Conservation (phyloP, 75 land plant species). For the Cryptomeria japonica region DNA sequence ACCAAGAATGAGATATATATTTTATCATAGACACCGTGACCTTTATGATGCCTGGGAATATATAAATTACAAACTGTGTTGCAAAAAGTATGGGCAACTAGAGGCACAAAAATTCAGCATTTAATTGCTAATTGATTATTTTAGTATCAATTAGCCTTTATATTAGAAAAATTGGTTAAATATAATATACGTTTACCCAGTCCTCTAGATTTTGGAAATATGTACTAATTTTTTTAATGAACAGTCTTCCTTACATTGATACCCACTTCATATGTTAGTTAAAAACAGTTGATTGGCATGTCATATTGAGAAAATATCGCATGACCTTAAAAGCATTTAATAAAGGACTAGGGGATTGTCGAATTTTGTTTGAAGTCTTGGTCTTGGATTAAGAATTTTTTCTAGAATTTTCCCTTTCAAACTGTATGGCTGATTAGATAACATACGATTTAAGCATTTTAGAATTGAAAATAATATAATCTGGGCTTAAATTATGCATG, state of each 20-base stretch:
- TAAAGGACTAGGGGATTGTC: background rate
- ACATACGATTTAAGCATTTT: too few relatives aligned
- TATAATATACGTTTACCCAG: background rate
- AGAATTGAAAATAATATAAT: too few relatives aligned
- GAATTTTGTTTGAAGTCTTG: background rate
- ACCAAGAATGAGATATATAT: background rate
- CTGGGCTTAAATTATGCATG: too few relatives aligned
- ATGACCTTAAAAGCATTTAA: background rate
- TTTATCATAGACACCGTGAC: background rate
- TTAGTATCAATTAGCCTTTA: background rate
- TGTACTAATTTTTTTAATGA: background rate
- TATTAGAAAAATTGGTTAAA: background rate
- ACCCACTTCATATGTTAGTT: background rate
- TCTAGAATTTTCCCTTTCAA: background rate
- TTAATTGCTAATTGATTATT: background rate
- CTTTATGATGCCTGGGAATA: background rate
- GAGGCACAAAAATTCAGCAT: background rate
- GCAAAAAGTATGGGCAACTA: background rate
- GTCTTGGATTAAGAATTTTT: background rate
- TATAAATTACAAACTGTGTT: background rate
- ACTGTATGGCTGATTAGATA: too few relatives aligned
- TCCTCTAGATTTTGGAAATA: background rate
- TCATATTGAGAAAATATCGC: background rate
- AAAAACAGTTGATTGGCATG: background rate
- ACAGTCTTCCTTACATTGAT: background rate